Percentiles rank a stretch among this genome's conserved stretches.
These are phyloP conservation scores for Euphrasia confusa DNA, from an alignment of 257 asterid genomes.

Conservation along the genomic window DNA sequence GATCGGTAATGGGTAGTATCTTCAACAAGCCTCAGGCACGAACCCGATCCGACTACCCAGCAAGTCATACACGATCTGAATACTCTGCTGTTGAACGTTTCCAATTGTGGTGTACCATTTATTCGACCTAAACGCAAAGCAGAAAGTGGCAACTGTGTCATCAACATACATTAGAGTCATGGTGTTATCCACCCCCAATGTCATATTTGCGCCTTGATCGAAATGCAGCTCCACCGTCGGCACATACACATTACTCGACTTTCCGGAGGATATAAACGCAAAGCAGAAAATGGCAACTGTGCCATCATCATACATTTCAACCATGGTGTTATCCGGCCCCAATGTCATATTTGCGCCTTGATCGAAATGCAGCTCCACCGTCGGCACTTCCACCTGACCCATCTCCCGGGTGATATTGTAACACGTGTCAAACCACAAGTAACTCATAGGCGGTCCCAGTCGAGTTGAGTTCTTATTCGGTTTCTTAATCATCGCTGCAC, in stretches of 20 bases:
- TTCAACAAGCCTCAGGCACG: constrained; percentile 9
- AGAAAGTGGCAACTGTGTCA: constrained; percentile 28
- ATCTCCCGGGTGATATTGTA: too few relatives aligned
- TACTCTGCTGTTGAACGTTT: constrained; percentile 49
- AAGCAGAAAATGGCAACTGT: constrained; percentile 48
- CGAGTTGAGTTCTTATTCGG: too few relatives aligned
- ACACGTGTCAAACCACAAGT: too few relatives aligned
- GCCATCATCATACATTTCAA: constrained; percentile 50
- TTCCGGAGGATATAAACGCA: constrained; percentile 51
- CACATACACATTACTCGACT: too few relatives aligned
- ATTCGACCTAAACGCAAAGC: constrained; percentile 73
- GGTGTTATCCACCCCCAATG: constrained; percentile 48
- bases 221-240: constrained; percentile 52
- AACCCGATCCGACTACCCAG: constrained; percentile 53
- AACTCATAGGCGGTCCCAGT: too few relatives aligned
- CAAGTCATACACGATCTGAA: constrained; percentile 33
- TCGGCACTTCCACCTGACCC: constrained; percentile 27
- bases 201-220: constrained; percentile 44
- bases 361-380: constrained; percentile 29
- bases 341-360: constrained; percentile 63
- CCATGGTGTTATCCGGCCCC: constrained; percentile 48
- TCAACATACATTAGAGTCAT: constrained; percentile 65
- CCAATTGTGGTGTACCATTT: constrained; percentile 35
- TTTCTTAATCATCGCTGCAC: too few relatives aligned
- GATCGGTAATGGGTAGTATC: too few relatives aligned